Evolutionary conservation across 352 stramenopile genomes (phyloP).

Genomic region (Pythium rishiriense): DNA sequence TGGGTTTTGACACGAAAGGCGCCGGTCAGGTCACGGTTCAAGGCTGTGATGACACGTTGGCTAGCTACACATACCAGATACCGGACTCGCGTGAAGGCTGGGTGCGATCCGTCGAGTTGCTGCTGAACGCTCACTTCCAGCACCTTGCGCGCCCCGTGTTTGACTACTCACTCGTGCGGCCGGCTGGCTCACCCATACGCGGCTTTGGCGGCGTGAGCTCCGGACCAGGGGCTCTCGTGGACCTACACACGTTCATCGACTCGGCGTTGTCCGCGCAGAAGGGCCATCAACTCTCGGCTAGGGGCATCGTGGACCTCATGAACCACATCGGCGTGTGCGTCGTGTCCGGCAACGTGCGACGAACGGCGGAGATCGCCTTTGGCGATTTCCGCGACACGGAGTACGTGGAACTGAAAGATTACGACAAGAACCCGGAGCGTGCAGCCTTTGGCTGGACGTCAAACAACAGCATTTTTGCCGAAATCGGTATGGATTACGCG

Average conservation of each 20-base stretch:
- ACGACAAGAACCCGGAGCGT: constrained; percentile 88
- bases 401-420: constrained; percentile 93
- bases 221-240: constrained; percentile 70
- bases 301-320: constrained; percentile 92
- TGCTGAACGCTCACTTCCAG: constrained; percentile 89
- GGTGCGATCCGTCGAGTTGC: constrained; percentile 80
- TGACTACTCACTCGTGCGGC: constrained; percentile 85
- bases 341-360: constrained; percentile 91
- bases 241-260: constrained; percentile 68
- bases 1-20: constrained; percentile 93
- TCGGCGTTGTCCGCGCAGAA: constrained; percentile 52
- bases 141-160: constrained; percentile 44
- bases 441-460: constrained; percentile 90
- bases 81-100: constrained; percentile 81
- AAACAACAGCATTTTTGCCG: constrained; percentile 94
- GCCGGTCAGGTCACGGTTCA: constrained; percentile 58
- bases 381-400: constrained; percentile 82
- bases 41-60: constrained; percentile 27
- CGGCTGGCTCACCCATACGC: constrained; percentile 81
- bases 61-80: constrained; percentile 35
- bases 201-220: constrained; percentile 92
- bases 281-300: constrained; percentile 57
- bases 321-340: constrained; percentile 91
- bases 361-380: constrained; percentile 94
- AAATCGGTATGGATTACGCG: constrained; percentile 92